Evolutionary conservation across 257 asterid species (phyloP).

Genomic region (Coffea canephora): DNA sequence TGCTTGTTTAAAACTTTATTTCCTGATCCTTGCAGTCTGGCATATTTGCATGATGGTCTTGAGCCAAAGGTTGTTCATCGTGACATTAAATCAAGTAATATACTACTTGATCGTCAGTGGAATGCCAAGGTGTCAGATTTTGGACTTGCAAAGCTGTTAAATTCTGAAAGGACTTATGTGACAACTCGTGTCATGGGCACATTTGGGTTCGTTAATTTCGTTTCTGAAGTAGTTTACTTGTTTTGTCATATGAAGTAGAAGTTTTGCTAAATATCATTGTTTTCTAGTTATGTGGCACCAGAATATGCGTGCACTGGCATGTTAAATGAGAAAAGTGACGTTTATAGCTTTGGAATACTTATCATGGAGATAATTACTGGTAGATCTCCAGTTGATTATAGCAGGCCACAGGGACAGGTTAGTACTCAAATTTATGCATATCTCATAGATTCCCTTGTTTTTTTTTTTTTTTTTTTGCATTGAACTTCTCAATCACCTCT

Average conservation of each 20-base stretch:
- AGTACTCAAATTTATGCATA: constrained; percentile 19
- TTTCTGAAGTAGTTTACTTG: constrained; percentile 6
- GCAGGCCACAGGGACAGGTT: constrained; percentile 82
- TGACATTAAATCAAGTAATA: constrained; percentile 88
- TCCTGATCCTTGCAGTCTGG: constrained; percentile 52
- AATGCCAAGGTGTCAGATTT: constrained; percentile 87
- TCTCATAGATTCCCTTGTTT: constrained; percentile 1
- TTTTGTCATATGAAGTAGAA: not conserved
- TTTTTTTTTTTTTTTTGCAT: not conserved
- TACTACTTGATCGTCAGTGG: constrained; percentile 84
- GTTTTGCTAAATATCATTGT: not conserved
- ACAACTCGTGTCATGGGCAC: constrained; percentile 98
- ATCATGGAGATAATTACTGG: constrained; percentile 94
- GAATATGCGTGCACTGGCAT: constrained; percentile 96
- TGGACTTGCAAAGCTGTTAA: constrained; percentile 91
- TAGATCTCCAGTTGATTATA: constrained; percentile 81
- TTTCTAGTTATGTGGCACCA: constrained; percentile 86
- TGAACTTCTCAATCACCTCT: not conserved
- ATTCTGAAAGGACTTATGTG: constrained; percentile 76
- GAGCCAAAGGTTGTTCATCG: constrained; percentile 99
- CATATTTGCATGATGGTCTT: constrained; percentile 90
- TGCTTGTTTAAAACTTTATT: constrained; percentile 4
- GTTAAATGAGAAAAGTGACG: constrained; percentile 90
- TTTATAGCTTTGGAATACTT: constrained; percentile 89
- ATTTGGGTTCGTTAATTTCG: constrained; percentile 62